These are phyloP conservation scores for Malassezia psittaci DNA, from an alignment of 1,284 basidiomycete genomes.

Conservation along the genomic window DNA sequence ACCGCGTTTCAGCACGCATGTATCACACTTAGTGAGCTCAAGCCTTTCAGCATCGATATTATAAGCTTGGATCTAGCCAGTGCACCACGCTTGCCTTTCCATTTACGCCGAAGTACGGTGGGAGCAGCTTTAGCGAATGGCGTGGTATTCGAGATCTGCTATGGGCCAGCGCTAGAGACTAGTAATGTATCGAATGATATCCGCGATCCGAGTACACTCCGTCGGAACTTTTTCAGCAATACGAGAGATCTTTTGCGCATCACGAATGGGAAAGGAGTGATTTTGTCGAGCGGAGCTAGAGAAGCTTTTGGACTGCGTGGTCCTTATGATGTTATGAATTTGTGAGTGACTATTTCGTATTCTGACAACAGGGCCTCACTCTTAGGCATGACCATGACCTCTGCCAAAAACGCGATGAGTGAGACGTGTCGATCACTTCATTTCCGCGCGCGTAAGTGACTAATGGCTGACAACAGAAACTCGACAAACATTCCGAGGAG, in stretches of 20 bases:
- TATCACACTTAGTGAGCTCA: slow-evolving; percentile 67
- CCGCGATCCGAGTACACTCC: slow-evolving; percentile 18
- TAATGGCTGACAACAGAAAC: slow-evolving; percentile 1
- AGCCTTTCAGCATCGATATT: slow-evolving; percentile 66
- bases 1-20: slow-evolving; percentile 66
- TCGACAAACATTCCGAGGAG: slow-evolving; percentile 15
- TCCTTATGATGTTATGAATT: slow-evolving; percentile 42
- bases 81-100: slow-evolving; percentile 64
- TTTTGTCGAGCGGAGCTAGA: slow-evolving; percentile 31
- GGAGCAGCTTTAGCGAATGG: slow-evolving; percentile 71
- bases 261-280: slow-evolving; percentile 42
- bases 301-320: slow-evolving; percentile 30
- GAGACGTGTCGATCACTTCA: slow-evolving; percentile 28
- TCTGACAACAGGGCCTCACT: slow-evolving; percentile 19
- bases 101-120: slow-evolving; percentile 69
- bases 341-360: slow-evolving; percentile 15
- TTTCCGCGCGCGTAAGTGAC: slow-evolving; percentile 25
- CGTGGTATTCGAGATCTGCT: slow-evolving; percentile 68
- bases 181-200: not conserved
- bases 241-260: slow-evolving; percentile 37
- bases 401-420: slow-evolving; percentile 32
- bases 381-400: slow-evolving; percentile 31
- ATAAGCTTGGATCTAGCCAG: slow-evolving; percentile 67
- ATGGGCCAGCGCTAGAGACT: slow-evolving; percentile 45
- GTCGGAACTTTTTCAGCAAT: slow-evolving; percentile 37